Conservation (phyloP, 2,329 filamentous ascomycete genomes). For the Phaeosphaeria sp. region DNA sequence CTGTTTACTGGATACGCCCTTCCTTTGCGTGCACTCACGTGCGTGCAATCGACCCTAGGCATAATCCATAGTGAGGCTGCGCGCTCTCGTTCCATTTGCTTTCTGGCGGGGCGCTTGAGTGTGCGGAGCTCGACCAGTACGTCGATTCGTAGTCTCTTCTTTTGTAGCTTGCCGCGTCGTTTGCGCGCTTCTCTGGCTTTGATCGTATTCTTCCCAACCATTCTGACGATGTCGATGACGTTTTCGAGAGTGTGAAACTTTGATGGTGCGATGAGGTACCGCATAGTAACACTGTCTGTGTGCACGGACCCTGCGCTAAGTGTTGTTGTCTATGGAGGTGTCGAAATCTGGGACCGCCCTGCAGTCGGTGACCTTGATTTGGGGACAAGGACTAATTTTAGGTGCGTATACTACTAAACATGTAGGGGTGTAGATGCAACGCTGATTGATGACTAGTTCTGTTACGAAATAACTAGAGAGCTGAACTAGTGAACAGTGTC, state of each 20-base stretch:
- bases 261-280: not conserved
- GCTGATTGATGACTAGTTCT: no score
- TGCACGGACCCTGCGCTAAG: not conserved
- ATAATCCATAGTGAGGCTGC: constrained; percentile 6
- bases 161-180: not conserved
- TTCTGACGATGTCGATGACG: not conserved
- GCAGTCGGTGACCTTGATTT: not conserved
- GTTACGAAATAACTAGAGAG: no score
- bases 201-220: not conserved
- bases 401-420: no score
- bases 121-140: constrained; percentile 2
- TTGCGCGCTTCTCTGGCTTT: not conserved
- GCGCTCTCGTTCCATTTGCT: constrained; percentile 2
- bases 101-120: constrained; percentile 4
- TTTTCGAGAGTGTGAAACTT: not conserved
- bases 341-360: not conserved
- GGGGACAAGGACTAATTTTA: not conserved
- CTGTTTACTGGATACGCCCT: constrained; percentile 4
- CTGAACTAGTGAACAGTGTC: no score
- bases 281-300: not conserved
- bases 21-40: not conserved
- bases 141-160: not conserved
- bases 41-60: constrained; percentile 8
- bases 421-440: no score
- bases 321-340: not conserved